Evolutionary conservation across 1,284 basidiomycete species (phyloP), one percentile per base, ranked within the genome.

Genomic region (Thecaphora thlaspeos): DNA sequence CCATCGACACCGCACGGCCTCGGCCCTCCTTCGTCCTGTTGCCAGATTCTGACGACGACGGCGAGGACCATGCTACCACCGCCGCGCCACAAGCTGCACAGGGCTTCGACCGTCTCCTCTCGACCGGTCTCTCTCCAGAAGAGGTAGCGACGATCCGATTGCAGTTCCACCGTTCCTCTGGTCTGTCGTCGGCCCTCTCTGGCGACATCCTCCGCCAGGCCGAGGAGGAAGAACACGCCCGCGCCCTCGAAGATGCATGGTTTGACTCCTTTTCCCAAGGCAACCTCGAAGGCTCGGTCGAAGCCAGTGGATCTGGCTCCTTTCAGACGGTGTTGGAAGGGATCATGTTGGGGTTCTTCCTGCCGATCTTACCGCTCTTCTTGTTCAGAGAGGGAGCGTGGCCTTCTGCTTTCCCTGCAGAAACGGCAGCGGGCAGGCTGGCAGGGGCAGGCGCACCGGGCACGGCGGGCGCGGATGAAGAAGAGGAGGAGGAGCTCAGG

Each of bases 161-260:
- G 9, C 43, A 54, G 2, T 67, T 58, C 38, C 34, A 41, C 63
- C 5, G 47, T 53, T n/a, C 53, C 54, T 14, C 36, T 59, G n/a
- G 7, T 14, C 32, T 34, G 9, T 14, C 28, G 7, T 7, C 28
- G 28, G 8, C 42, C 14, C 36, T 28, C 12, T 22, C 51, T 3
- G 58, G 56, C 49, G 53, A 57, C 41, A 43, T 59, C 2, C 55
- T 61, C 23, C 51, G 39, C 10, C 36, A 44, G 11, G 46, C 17
- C 19, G 59, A 61, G 30, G 59, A 66, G 32, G 40, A 49, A 2
- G 45, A 51, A 28, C 59, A 66, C 39, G 41, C 61, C 17, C 50
- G 60, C 41, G 51, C 53, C 18, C 42, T 66, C 46, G 63, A 66
- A 48, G 63, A 66, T 18, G 51, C 51, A 12, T 66, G 63, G 63